Conservation (phyloP, 1,284 basidiomycete genomes). For the Ustilago lituana region DNA sequence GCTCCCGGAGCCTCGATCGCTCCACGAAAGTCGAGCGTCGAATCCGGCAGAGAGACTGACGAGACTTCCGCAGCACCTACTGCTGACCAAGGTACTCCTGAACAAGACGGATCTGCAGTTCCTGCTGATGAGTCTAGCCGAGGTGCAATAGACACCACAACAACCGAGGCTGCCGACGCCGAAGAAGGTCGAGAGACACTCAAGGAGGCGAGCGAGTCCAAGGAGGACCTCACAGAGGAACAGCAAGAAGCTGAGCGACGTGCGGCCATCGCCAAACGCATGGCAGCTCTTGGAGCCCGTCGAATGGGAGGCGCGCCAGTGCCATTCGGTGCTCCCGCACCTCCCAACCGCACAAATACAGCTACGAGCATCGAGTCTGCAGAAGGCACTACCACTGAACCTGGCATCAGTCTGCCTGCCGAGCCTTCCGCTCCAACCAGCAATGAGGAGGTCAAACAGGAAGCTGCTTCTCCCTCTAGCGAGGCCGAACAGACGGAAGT, state of each 20-base stretch:
- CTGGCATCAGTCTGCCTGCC: constrained; percentile 30
- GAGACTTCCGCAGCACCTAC: constrained; percentile 2
- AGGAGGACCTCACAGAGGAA: constrained; percentile 37
- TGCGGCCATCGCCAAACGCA: constrained; percentile 58
- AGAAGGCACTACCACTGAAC: constrained; percentile 36
- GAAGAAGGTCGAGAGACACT: constrained; percentile 5
- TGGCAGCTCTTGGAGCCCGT: constrained; percentile 63
- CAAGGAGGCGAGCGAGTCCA: constrained; percentile 19
- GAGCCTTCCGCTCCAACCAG: constrained; percentile 6
- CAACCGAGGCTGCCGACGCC: constrained; percentile 3
- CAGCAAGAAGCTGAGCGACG: constrained; percentile 58
- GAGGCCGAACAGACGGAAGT: neutral
- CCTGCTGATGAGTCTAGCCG: neutral
- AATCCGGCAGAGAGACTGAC: constrained; percentile 2
- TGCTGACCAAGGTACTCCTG: neutral
- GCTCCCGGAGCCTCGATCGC: constrained; percentile 28
- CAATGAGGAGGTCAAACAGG: constrained; percentile 4
- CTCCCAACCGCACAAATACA: constrained; percentile 23
- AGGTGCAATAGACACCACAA: neutral
- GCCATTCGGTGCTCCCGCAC: constrained; percentile 38
- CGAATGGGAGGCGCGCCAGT: constrained; percentile 53
- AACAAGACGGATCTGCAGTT: neutral
- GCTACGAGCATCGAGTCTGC: constrained; percentile 19
- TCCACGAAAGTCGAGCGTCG: constrained; percentile 19
- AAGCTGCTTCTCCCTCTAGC: neutral